Conservation (phyloP, 345 rosid species). For the Sonneratia caseolaris region DNA sequence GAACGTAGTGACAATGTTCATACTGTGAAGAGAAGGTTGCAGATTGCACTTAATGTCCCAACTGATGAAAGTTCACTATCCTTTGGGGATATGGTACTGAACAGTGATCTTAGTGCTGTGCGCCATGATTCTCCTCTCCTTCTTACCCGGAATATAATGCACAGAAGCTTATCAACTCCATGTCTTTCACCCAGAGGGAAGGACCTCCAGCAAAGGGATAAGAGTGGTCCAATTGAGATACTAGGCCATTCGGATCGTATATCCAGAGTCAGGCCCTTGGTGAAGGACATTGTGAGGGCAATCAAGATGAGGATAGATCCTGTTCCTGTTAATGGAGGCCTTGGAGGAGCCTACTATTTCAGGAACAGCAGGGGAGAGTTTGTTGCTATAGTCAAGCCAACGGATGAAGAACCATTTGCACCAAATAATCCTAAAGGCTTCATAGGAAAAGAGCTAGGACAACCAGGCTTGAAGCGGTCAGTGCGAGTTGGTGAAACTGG, state of each 20-base stretch:
- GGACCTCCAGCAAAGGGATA: conserved; percentile 71
- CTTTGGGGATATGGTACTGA: conserved; percentile 77
- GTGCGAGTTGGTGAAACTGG: conserved; percentile 98
- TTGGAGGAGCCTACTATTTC: conserved; percentile 93
- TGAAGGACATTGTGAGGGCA: conserved; percentile 68
- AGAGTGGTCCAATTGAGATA: conserved; percentile 81
- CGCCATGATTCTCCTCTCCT: conserved; percentile 84
- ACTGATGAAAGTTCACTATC: conserved; percentile 71
- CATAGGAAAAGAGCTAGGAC: conserved; percentile 94
- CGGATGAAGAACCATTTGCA: conserved; percentile 99
- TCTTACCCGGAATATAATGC: conserved; percentile 62
- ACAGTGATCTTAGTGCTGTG: conserved; percentile 79
- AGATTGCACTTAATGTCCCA: conserved; percentile 76
- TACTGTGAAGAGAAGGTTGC: conserved; percentile 87
- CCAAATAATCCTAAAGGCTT: conserved; percentile 98
- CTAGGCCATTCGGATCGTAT: conserved; percentile 53
- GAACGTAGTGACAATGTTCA: conserved; percentile 90
- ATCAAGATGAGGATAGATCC: conserved; percentile 85
- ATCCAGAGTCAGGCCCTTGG: conserved; percentile 33
- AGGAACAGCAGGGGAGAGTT: conserved; percentile 61
- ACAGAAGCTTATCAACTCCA: conserved; percentile 93
- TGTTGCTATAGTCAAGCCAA: conserved; percentile 91
- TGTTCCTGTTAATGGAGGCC: conserved; percentile 62
- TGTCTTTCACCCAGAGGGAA: conserved; percentile 91
- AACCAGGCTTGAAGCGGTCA: conserved; percentile 84